These are phyloP conservation scores for Castanea mollissima DNA, from an alignment of 306 rosid species.

Conservation along the genomic window DNA sequence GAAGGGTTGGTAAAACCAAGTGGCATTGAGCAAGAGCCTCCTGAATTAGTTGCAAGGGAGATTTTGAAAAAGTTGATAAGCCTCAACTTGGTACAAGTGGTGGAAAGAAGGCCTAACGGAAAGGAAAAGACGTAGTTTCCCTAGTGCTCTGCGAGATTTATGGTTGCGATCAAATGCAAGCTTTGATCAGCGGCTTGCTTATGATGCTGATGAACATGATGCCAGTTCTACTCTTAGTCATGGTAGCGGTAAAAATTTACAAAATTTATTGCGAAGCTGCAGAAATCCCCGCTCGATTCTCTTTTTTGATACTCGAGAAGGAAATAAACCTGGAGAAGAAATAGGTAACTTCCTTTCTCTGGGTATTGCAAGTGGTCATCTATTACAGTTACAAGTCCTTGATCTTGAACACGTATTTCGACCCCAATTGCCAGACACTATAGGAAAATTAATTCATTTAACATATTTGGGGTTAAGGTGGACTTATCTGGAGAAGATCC, in stretches of 20 bases:
- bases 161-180: too few relatives aligned
- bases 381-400: neutral
- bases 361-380: slow-evolving; percentile 5
- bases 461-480: too few relatives aligned
- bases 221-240: too few relatives aligned
- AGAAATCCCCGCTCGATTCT: too few relatives aligned
- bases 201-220: too few relatives aligned
- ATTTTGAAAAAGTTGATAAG: neutral
- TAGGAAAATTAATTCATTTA: slow-evolving; percentile 11
- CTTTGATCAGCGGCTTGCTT: too few relatives aligned
- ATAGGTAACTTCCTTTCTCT: slow-evolving; percentile 15
- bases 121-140: slow-evolving; percentile 13
- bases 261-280: too few relatives aligned
- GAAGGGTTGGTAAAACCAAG: neutral
- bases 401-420: slow-evolving; percentile 27
- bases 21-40: neutral
- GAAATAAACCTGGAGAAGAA: slow-evolving; percentile 32
- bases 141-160: neutral
- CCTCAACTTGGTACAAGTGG: slow-evolving; percentile 8
- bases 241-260: too few relatives aligned
- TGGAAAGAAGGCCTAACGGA: slow-evolving; percentile 10
- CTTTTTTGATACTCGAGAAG: slow-evolving; percentile 9
- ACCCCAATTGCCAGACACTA: slow-evolving; percentile 26
- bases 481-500: too few relatives aligned
- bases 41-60: neutral